Evolutionary conservation across 192 early-diverging fungal genomes (phyloP).

Genomic region (Polychytrium aggregatum): DNA sequence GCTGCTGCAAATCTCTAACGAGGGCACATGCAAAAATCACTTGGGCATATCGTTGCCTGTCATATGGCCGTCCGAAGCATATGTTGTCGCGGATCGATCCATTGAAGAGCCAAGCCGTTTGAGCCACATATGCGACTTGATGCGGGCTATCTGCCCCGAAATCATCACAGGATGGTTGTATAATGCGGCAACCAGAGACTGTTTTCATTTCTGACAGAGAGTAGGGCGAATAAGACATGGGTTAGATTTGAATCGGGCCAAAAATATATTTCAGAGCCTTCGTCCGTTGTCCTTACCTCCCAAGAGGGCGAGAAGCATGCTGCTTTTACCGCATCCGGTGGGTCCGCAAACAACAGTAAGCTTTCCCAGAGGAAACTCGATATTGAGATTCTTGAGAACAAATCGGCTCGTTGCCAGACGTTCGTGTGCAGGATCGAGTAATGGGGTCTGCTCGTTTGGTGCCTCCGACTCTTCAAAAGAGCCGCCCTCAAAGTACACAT

Average conservation of each 20-base stretch:
- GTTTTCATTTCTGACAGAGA: conserved; percentile 61
- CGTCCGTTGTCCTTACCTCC: no score
- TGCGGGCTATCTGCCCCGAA: conserved; percentile 3
- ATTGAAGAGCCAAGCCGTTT: conserved; percentile 37
- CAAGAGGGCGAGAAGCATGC: conserved; percentile 9
- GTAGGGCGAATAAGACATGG: no score
- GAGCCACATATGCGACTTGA: conserved; percentile 62
- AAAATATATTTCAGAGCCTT: not conserved
- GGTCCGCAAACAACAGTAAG: conserved; percentile 7
- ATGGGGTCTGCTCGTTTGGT: no score
- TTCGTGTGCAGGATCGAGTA: no score
- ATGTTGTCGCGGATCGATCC: conserved; percentile 48
- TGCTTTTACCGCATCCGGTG: conserved; percentile 10
- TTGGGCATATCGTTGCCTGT: conserved; percentile 57
- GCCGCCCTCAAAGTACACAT: not conserved
- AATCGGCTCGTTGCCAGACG: no score
- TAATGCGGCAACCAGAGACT: no score
- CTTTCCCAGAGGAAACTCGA: no score
- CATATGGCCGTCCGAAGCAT: conserved; percentile 61
- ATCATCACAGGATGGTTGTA: conserved; percentile 6
- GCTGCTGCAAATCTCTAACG: conserved; percentile 64
- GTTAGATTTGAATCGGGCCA: not conserved
- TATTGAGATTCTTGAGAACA: no score
- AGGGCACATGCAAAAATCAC: conserved; percentile 64
- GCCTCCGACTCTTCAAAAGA: not conserved